These are phyloP conservation scores for Hyphopichia wangnamkhiaoensis DNA, from an alignment of 1,139 yeast genomes.

Conservation along the genomic window DNA sequence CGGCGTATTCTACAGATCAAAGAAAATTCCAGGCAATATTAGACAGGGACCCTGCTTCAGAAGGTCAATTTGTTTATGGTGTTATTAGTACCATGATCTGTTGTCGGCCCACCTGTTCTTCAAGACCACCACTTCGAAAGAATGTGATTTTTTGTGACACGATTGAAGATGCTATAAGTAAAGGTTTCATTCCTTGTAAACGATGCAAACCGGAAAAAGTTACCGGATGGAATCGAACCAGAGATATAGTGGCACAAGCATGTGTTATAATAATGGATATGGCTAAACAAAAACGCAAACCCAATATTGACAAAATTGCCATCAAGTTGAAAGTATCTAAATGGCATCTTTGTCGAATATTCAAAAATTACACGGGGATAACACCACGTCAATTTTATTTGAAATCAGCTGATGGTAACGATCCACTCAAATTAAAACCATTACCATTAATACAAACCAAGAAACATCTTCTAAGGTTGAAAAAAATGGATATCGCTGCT, in stretches of 20 bases:
- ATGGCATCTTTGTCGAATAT: conserved; percentile 26
- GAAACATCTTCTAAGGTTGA: conserved; percentile 7
- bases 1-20: conserved; percentile 4
- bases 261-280: conserved; percentile 9
- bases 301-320: conserved; percentile 9
- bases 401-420: conserved; percentile 9
- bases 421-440: conserved; percentile 7
- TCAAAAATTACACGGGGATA: conserved; percentile 20
- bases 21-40: conserved; percentile 5
- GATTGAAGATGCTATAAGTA: conserved; percentile 8
- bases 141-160: conserved; percentile 9
- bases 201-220: conserved; percentile 11
- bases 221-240: conserved; percentile 12
- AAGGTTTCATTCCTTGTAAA: conserved; percentile 11
- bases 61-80: conserved; percentile 11
- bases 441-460: conserved; percentile 11
- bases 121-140: conserved; percentile 10
- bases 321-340: conserved; percentile 19
- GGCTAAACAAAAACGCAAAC: conserved; percentile 7
- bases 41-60: conserved; percentile 11
- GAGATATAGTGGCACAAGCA: conserved; percentile 11
- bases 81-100: conserved; percentile 10
- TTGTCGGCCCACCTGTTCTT: conserved; percentile 13
- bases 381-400: conserved; percentile 20
- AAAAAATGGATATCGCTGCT: not conserved